Conservation (phyloP, 2,329 filamentous ascomycete species). For the Taxawa tesnikishii region DNA sequence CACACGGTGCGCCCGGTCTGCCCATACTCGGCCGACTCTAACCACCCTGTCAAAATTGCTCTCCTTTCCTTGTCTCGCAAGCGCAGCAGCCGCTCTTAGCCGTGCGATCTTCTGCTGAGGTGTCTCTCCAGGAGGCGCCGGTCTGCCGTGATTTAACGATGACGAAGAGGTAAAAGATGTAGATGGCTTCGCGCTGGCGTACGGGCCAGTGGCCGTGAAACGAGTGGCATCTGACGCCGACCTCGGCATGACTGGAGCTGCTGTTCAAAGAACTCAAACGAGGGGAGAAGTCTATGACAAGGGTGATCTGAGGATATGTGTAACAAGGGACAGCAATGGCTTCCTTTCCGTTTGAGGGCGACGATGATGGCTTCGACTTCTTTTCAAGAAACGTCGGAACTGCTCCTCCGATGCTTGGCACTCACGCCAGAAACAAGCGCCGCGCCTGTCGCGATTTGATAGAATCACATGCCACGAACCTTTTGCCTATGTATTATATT, state of each 20-base stretch:
- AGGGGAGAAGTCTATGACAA: background rate
- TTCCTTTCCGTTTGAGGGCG: background rate
- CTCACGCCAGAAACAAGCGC: too few species aligned
- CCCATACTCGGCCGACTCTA: conserved; percentile 40
- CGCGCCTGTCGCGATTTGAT: too few species aligned
- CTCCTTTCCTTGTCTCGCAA: conserved; percentile 36
- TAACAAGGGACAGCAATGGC: background rate
- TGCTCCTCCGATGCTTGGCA: too few species aligned
- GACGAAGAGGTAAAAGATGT: background rate
- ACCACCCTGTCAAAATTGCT: conserved; percentile 43
- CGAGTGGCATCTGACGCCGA: conserved; percentile 70
- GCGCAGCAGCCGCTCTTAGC: conserved; percentile 35
- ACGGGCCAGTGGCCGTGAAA: conserved; percentile 58
- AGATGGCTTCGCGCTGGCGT: conserved; percentile 53
- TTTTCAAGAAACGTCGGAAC: too few species aligned
- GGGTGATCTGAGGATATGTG: background rate
- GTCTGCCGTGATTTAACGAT: conserved; percentile 17
- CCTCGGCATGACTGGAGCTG: conserved; percentile 40
- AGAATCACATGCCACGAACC: too few species aligned
- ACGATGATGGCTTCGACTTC: too few species aligned
- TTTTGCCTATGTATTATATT: too few species aligned
- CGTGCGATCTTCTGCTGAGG: conserved; percentile 42
- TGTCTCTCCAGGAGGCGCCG: conserved; percentile 34
- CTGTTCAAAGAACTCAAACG: background rate
- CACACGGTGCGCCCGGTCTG: conserved; percentile 48